These are phyloP conservation scores for Avicennia marina DNA, from an alignment of 257 asterid genomes.

Conservation along the genomic window DNA sequence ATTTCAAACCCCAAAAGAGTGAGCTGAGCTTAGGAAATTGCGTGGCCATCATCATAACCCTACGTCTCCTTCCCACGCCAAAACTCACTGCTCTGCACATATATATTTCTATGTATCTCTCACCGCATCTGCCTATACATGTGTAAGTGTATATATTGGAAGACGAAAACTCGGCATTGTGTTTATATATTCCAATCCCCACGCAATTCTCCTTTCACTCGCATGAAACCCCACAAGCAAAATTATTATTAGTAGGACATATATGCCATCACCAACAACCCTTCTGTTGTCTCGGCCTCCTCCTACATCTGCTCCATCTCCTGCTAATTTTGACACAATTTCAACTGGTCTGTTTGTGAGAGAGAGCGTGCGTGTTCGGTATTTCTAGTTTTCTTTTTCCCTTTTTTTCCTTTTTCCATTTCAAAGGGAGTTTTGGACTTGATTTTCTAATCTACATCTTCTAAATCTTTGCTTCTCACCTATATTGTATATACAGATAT, in stretches of 20 bases:
- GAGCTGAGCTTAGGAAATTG: slow-evolving; percentile 22
- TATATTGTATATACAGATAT: not conserved
- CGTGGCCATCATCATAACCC: slow-evolving; percentile 21
- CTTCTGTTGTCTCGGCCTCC: slow-evolving; percentile 12
- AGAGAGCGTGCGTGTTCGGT: not conserved
- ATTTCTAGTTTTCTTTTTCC: not conserved
- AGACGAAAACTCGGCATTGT: slow-evolving; percentile 29
- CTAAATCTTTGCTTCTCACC: slow-evolving; percentile 18
- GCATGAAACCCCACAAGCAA: slow-evolving; percentile 16
- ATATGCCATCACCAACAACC: not conserved
- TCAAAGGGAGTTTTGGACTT: slow-evolving; percentile 26
- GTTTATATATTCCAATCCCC: slow-evolving; percentile 25
- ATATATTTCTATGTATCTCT: too few relatives aligned
- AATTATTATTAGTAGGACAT: not conserved
- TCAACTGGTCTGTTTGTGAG: too few relatives aligned
- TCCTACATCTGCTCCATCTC: not conserved
- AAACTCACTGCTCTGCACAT: not conserved
- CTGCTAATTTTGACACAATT: too few relatives aligned
- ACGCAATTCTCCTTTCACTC: slow-evolving; percentile 25
- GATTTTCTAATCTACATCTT: slow-evolving; percentile 26
- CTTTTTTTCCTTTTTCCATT: too few relatives aligned
- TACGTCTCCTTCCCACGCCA: not conserved
- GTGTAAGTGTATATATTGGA: slow-evolving; percentile 26
- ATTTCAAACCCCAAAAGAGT: slow-evolving; percentile 20
- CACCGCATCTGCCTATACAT: slow-evolving; percentile 11